These are phyloP conservation scores for Nepenthes mirabilis DNA, from an alignment of 148 eudicot species.

Conservation along the genomic window DNA sequence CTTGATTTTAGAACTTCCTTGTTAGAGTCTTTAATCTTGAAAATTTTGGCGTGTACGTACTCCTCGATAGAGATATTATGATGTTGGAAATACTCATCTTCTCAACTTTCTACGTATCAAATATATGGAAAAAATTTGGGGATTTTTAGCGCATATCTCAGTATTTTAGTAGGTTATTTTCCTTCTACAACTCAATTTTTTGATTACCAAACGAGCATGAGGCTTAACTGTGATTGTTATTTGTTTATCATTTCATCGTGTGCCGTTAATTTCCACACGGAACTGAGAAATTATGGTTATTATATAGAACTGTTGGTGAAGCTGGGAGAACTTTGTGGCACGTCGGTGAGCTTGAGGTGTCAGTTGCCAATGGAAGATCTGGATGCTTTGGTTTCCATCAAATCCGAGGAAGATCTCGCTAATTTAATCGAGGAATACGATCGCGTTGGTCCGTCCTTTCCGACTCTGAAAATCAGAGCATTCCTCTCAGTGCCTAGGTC, in stretches of 20 bases:
- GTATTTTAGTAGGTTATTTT: too few species aligned
- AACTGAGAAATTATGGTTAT: too few species aligned
- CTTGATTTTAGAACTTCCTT: background rate
- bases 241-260: background rate
- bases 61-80: too few species aligned
- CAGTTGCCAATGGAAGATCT: conserved; percentile 36
- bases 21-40: background rate
- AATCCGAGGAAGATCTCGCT: conserved; percentile 27
- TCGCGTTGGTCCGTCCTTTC: conserved; percentile 8
- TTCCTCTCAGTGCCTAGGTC: conserved; percentile 19
- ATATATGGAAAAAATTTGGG: too few species aligned
- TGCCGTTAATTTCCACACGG: background rate
- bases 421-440: conserved; percentile 30
- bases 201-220: background rate
- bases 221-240: background rate
- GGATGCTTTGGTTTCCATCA: conserved; percentile 33
- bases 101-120: too few species aligned
- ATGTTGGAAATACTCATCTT: too few species aligned
- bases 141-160: too few species aligned
- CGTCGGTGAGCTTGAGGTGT: conserved; percentile 24
- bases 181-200: too few species aligned
- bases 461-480: conserved; percentile 26
- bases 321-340: conserved; percentile 29
- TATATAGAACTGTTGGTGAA: conserved; percentile 27
- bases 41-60: background rate